These are phyloP conservation scores for Berkeleyomyces rouxiae DNA, from an alignment of 2,329 filamentous ascomycete genomes.

Conservation along the genomic window DNA sequence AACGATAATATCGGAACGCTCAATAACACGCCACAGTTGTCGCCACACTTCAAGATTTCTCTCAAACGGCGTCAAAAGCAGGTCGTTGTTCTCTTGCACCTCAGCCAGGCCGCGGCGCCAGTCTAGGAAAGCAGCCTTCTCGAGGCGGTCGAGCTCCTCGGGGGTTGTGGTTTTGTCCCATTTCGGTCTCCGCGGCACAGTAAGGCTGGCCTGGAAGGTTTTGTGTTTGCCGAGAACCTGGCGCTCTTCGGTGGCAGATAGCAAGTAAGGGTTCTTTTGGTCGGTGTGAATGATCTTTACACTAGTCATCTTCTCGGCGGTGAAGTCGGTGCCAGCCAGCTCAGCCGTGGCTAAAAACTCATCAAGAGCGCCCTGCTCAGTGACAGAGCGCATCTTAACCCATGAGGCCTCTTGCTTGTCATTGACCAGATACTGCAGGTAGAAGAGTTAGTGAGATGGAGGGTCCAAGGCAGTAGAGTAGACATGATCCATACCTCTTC, in stretches of 20 bases:
- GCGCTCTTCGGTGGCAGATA: conserved; percentile 72
- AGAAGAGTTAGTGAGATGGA: conserved; percentile 15
- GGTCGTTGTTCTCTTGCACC: conserved; percentile 79
- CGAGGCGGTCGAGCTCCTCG: conserved; percentile 59
- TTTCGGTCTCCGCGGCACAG: conserved; percentile 72
- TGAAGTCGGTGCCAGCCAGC: conserved; percentile 95
- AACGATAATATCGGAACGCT: conserved; percentile 85
- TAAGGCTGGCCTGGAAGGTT: conserved; percentile 61
- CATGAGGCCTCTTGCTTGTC: conserved; percentile 79
- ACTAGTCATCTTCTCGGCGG: conserved; percentile 96
- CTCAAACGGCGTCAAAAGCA: conserved; percentile 96
- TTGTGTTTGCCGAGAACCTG: conserved; percentile 65
- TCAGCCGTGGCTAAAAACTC: conserved; percentile 94
- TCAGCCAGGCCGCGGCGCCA: conserved; percentile 88
- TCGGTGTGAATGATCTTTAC: conserved; percentile 97
- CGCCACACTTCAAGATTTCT: conserved; percentile 95
- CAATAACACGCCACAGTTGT: conserved; percentile 94
- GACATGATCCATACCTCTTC: conserved; percentile 37
- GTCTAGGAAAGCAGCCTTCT: conserved; percentile 65
- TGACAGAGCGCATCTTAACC: conserved; percentile 99
- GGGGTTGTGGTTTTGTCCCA: conserved; percentile 82
- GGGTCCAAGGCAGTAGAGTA: background rate
- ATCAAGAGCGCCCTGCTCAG: conserved; percentile 88
- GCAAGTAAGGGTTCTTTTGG: conserved; percentile 85
- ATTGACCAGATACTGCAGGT: conserved; percentile 65